Evolutionary conservation across 192 early-diverging fungal genomes (phyloP), one percentile per base, ranked within the genome.

Genomic region (Backusella parvicylindrica): DNA sequence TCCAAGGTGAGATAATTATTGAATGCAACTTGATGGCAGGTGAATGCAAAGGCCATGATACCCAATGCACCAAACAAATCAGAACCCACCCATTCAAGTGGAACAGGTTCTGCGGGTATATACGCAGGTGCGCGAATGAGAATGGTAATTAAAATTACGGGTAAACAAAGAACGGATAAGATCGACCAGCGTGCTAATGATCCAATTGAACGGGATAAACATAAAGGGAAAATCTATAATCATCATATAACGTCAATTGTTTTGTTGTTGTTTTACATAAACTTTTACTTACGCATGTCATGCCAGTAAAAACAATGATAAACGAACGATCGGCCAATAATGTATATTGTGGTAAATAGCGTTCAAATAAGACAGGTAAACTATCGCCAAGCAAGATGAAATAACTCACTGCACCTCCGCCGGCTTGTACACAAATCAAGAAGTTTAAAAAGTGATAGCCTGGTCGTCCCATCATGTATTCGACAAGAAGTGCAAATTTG

Each of bases 1-100:
- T 81, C 64, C 71, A 91, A 70, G 0, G 90, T 86, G 47, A 82
- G 63, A 68, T 86, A 92, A 64, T 84, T 89, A 73, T 87, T 84
- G 71, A 87, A 91, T 15, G 87, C 85, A 28, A 89, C 86, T 77
- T 92, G 91, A 30, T 88, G 75, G 38, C 88, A 90, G 9, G 87
- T 82, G 75, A 89, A 91, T 1, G 89, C 90, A 78, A 92, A 92
- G 0, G 90, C 88, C 82, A 92, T 91, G 70, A 92, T 86, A 56
- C 88, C 91, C 41, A 91, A 71, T 3, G 90, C 87, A 1, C 88
- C 85, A 60, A 91, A 79, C 12, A 89, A 74, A 79, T 90, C 87
- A 15, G 82, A 68, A 4, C 91, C 91, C 15, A 89, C 81, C 47
- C 84, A 81, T 2, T 80, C 84, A 21, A 83, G 81, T 1, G 87